Evolutionary conservation across 73 alveolate genomes (phyloP).

Genomic region (Paramecium octaurelia): DNA sequence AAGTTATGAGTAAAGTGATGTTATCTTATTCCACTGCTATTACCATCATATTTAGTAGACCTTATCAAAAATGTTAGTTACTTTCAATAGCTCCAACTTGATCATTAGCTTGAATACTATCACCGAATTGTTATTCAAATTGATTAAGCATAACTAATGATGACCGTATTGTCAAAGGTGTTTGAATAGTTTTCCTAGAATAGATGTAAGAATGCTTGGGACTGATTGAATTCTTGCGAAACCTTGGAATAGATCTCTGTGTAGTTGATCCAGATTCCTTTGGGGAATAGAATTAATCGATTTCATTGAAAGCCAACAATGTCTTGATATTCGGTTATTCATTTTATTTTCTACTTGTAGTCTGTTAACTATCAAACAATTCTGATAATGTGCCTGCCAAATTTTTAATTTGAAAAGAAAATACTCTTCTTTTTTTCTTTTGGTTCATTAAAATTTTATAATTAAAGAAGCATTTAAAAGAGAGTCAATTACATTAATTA

Average conservation of each 20-base stretch:
- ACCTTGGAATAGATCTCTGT: background rate
- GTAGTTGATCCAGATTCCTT: constrained; percentile 20
- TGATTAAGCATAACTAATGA: background rate
- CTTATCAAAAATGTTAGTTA: background rate
- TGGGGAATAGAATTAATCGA: background rate
- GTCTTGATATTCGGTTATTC: background rate
- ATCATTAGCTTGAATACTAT: background rate
- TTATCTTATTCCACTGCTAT: constrained; percentile 22
- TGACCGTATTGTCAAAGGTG: background rate
- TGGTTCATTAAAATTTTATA: background rate
- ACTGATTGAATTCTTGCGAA: background rate
- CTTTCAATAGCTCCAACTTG: background rate
- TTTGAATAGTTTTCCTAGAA: background rate
- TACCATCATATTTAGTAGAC: background rate
- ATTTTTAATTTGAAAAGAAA: background rate
- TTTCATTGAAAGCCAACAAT: background rate
- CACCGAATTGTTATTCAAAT: background rate
- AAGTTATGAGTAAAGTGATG: background rate
- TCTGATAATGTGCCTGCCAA: background rate
- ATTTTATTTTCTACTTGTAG: background rate
- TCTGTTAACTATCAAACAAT: background rate
- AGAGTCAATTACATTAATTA: background rate
- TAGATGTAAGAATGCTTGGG: background rate
- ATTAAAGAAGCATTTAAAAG: background rate
- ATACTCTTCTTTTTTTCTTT: background rate